Conservation (phyloP, 768 basidiomycete species). For the Paxillus involutus region DNA sequence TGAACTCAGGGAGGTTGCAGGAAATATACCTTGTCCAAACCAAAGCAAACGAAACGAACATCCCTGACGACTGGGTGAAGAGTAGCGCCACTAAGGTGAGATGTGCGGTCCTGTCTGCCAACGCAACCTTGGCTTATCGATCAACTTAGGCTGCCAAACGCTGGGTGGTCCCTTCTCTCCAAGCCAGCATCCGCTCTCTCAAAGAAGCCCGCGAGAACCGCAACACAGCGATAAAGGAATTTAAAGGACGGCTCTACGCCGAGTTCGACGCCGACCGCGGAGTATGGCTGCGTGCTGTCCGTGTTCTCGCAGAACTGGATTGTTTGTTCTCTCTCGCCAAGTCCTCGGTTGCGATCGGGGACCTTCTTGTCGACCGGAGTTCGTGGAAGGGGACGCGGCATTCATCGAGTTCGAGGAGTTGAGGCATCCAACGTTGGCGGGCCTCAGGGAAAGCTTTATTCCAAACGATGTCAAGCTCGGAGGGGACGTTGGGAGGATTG, state of each 20-base stretch:
- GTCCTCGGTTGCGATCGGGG: constrained; percentile 84
- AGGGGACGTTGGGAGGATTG: constrained; percentile 68
- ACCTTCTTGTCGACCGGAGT: constrained; percentile 92
- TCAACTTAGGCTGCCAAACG: constrained; percentile 61
- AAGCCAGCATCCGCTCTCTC: constrained; percentile 68
- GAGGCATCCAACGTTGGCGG: constrained; percentile 80
- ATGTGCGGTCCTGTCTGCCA: neutral
- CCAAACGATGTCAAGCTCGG: constrained; percentile 92
- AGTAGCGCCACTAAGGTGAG: constrained; percentile 75
- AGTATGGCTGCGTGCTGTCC: constrained; percentile 80
- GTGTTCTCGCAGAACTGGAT: constrained; percentile 92
- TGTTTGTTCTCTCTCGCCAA: constrained; percentile 92
- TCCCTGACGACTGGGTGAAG: constrained; percentile 88
- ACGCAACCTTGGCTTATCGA: neutral
- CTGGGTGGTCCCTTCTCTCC: constrained; percentile 75
- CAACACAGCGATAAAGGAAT: constrained; percentile 75
- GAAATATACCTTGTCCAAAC: constrained; percentile 92
- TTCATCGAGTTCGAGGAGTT: constrained; percentile 87
- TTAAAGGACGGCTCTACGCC: constrained; percentile 73
- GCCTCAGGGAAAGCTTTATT: constrained; percentile 80
- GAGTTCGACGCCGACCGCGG: constrained; percentile 83
- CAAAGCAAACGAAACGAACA: constrained; percentile 51
- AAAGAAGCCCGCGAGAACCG: constrained; percentile 95
- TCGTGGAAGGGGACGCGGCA: constrained; percentile 78
- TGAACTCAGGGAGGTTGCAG: constrained; percentile 36